phyloP scores from a whole-genome alignment of 2,329 filamentous ascomycete species.

The Gliomastix tumulicola region DNA sequence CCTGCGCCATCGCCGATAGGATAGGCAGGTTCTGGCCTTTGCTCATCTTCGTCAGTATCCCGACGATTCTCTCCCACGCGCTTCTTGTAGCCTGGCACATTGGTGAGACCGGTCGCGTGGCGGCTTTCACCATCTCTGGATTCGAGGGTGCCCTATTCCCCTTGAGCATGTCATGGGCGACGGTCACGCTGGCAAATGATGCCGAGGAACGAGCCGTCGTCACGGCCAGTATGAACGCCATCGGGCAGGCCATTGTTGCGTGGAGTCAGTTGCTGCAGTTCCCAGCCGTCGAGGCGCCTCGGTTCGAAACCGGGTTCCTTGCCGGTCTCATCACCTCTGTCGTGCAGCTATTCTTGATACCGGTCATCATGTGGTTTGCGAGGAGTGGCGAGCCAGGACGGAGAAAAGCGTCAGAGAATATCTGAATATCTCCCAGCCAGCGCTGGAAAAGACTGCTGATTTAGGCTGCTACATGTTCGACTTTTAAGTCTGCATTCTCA shows the following conservation, averaged over 20 bases:
- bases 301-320: conserved; percentile 19
- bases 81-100: conserved; percentile 27
- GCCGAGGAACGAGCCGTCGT: conserved; percentile 32
- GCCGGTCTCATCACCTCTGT: conserved; percentile 22
- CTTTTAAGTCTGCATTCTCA: too few relatives aligned
- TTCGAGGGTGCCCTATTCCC: conserved; percentile 25
- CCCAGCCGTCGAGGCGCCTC: conserved; percentile 24
- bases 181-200: conserved; percentile 25
- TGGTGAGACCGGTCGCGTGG: conserved; percentile 25
- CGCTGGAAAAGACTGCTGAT: too few relatives aligned
- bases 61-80: conserved; percentile 21
- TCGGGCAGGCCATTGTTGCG: conserved; percentile 31
- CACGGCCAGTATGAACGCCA: conserved; percentile 33
- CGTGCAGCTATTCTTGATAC: conserved; percentile 19
- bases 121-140: conserved; percentile 27
- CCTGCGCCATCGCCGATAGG: conserved; percentile 22
- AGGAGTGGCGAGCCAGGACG: too few relatives aligned
- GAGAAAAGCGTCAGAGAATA: too few relatives aligned
- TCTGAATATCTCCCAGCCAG: too few relatives aligned
- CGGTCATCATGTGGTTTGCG: conserved; percentile 11
- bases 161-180: conserved; percentile 31
- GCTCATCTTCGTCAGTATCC: conserved; percentile 18
- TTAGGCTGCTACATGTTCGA: too few relatives aligned
- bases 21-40: conserved; percentile 25
- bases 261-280: conserved; percentile 30